phyloP scores from a whole-genome alignment of 2,329 filamentous ascomycete genomes.

The Colletotrichum sp. region DNA sequence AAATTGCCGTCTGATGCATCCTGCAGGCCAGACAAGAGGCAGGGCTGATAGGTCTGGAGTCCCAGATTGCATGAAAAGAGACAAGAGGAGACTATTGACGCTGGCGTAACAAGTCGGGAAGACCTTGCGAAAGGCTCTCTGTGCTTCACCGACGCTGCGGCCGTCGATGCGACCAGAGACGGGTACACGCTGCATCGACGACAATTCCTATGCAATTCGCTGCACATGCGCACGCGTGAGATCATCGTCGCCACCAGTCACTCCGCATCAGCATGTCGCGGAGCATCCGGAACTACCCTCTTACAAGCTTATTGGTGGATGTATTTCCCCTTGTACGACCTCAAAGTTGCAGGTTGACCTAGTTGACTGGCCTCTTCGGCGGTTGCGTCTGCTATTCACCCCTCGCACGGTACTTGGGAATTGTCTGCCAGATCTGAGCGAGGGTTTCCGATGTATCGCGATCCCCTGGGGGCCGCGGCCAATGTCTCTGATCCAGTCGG shows the following conservation, averaged over 20 bases:
- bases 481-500: constrained; percentile 15
- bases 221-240: background rate
- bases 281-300: background rate
- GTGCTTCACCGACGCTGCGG: background rate
- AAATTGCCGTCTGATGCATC: background rate
- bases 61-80: background rate
- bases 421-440: background rate
- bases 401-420: background rate
- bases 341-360: background rate
- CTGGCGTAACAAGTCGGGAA: background rate
- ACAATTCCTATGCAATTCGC: background rate
- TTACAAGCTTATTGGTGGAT: constrained; percentile 6
- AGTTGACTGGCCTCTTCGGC: background rate
- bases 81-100: background rate
- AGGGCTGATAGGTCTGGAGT: background rate
- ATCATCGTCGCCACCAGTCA: background rate
- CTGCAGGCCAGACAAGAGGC: background rate
- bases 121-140: background rate
- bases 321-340: background rate
- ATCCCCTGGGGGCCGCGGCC: background rate
- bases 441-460: background rate
- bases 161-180: background rate
- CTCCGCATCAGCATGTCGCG: background rate
- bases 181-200: constrained; percentile 4
- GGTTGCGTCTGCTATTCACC: background rate